Evolutionary conservation across 768 basidiomycete species (phyloP), one percentile per base, ranked within the genome.

Genomic region (Pleurotus platypus): DNA sequence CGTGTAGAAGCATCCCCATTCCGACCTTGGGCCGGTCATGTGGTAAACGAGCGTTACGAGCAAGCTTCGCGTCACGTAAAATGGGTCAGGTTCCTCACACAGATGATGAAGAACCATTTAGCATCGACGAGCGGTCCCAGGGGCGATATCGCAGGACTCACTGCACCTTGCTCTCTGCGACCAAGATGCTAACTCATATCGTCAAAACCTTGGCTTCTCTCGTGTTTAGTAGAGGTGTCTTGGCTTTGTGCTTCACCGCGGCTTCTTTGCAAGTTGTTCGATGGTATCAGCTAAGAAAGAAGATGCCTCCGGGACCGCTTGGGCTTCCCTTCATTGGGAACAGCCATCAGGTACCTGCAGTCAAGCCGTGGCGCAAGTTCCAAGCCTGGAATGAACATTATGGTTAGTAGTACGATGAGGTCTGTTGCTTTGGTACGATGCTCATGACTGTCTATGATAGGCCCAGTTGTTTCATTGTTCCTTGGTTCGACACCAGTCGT

Each of bases 281-380:
- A 54, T 72, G 73, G 72, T 54, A 65, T 46, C 63, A 61, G 30
- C 61, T 68, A n/a, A 66, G 73, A 5, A 64, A 61, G 54, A 46
- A 62, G 13, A 76, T 78, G 75, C 79, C 79, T 22, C 78, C 79
- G 0, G 79, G 78, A 2, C 79, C 79, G 42, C 62, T 70, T 2
- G 76, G 76, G 27, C 61, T 78, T 15, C 78, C 78, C 2, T 71
- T 68, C 48, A 69, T 80, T 22, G 80, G 81, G 0, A 82, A 80
- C 61, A 64, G 67, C 38, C 70, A 77, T 55, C 76, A 81, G 56
- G 64, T 80, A 16, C 79, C 80, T 5, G 56, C 62, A 3, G 58
- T 70, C 22, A 77, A 79, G 60, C 78, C 79, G 0, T 82, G 81
- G 81, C 63, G 68, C 26, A 77, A 73, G 63, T 81, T 80, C 58